Evolutionary conservation across 352 stramenopile species (phyloP), one percentile per base, ranked within the genome.

Genomic region (Blastocystis hominis): DNA sequence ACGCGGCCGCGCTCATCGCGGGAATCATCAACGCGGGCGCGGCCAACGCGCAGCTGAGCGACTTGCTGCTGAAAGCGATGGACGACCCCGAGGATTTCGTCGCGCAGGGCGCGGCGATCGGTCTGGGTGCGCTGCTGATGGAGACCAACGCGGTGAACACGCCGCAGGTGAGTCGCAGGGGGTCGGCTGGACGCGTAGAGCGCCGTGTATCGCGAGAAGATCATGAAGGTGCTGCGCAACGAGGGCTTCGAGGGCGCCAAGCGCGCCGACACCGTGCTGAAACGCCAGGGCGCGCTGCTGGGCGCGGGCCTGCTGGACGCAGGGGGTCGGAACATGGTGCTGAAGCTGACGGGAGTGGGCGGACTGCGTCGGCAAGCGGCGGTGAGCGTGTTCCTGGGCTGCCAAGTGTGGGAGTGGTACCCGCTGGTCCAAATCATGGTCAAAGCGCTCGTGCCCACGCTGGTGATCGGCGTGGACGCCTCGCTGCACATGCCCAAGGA

Each of bases 1-100:
- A 99, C 90, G 97, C 96, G 13, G 95, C 96, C 80, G 98, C 96
- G 91, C 96, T 99, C 30, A 50, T 78, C 1, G 24, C 30, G 7
- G 68, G 68, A 20, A 34, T 78, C 10, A 78, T 78, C 36, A 34
- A 20, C 36, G 42, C 68, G 20, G 38, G 68, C 17, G 15, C 40
- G 7, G 68, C 40, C 6, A 20, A 78, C 6, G 10, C 68, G 10
- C 17, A 9, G n/a, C 47, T 78, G 6, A 36, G 40, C 50, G 68
- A 78, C 17, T 6, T 44, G 50, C 50, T 78, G 68, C 24, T 78
- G 68, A 61, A 61, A 36, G 30, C 47, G 50, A 78, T 78, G 68
- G 68, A 78, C n/a, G 68, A 78, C 50, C 34, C 38, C 24, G 68
- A 78, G 68, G 68, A 78, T 24, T 78, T 78, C 47, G 68, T 78